These are phyloP conservation scores for Acanthamoeba triangularis DNA, from an alignment of 208 protist species.

Conservation along the genomic window DNA sequence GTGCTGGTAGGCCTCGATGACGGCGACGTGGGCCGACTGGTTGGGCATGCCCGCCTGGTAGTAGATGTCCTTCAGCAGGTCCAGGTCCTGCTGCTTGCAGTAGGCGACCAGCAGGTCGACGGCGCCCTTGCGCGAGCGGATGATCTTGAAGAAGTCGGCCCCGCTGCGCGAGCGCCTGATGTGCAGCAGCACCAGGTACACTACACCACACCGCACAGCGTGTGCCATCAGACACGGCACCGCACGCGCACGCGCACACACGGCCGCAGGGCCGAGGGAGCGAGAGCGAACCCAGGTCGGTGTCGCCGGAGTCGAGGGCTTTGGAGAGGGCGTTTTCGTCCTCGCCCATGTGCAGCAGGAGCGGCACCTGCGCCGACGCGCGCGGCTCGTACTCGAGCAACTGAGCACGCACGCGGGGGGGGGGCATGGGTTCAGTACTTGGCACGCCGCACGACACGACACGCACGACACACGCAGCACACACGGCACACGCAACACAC, in stretches of 20 bases:
- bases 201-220: not conserved
- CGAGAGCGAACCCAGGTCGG: slow-evolving; percentile 81
- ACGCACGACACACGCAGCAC: not conserved
- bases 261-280: not conserved
- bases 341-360: slow-evolving; percentile 88
- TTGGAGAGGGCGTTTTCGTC: slow-evolving; percentile 86
- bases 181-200: slow-evolving; percentile 81
- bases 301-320: slow-evolving; percentile 87
- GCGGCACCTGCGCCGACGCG: slow-evolving; percentile 89
- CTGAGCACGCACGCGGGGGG: not conserved
- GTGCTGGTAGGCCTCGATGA: slow-evolving; percentile 74
- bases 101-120: slow-evolving; percentile 84
- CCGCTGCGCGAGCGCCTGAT: slow-evolving; percentile 66
- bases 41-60: slow-evolving; percentile 39
- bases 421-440: not conserved
- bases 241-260: not conserved
- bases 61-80: slow-evolving; percentile 85
- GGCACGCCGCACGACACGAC: not conserved
- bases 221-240: not conserved
- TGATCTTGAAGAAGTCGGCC: slow-evolving; percentile 83
- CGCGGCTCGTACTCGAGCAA: slow-evolving; percentile 90
- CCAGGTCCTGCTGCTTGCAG: slow-evolving; percentile 85
- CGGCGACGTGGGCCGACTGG: slow-evolving; percentile 57
- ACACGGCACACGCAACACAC: not conserved
- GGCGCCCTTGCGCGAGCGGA: slow-evolving; percentile 79